Percentiles rank a stretch among this genome's conserved stretches.
Conservation (phyloP, 2,329 filamentous ascomycete species). For the Phyllosticta citriasiana region DNA sequence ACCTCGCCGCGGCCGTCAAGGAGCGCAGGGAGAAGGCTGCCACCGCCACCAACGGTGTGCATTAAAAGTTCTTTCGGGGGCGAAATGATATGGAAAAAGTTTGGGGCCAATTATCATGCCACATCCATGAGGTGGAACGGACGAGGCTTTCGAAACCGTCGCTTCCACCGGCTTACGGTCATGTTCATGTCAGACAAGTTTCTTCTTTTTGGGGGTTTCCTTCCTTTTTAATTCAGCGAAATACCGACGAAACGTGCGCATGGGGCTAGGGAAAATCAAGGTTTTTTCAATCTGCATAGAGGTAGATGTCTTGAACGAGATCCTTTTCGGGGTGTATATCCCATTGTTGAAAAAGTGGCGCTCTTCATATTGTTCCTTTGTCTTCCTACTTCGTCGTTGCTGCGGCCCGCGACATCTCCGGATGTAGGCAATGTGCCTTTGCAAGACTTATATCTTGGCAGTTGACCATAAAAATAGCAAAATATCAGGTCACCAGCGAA, state of each 20-base stretch:
- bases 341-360: not conserved
- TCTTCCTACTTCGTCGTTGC: not conserved
- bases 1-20: slow-evolving; percentile 75
- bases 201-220: not conserved
- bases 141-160: not conserved
- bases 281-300: not conserved
- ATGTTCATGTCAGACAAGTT: not conserved
- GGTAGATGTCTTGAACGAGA: not conserved
- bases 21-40: slow-evolving; percentile 48
- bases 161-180: not conserved
- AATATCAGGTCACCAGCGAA: not conserved
- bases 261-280: not conserved
- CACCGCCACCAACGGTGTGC: slow-evolving; percentile 3
- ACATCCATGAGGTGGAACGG: not conserved
- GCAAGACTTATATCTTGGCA: not conserved
- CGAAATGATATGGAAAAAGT: not conserved
- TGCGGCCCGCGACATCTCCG: too few species aligned
- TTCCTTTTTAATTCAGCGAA: not conserved
- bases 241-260: not conserved
- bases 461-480: not conserved
- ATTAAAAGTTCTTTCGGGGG: not conserved
- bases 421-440: too few species aligned
- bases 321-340: not conserved
- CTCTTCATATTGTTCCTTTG: not conserved
- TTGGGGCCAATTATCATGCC: not conserved